phyloP scores from a whole-genome alignment of 2,329 filamentous ascomycete genomes.

The Pleomassaria siparia region DNA sequence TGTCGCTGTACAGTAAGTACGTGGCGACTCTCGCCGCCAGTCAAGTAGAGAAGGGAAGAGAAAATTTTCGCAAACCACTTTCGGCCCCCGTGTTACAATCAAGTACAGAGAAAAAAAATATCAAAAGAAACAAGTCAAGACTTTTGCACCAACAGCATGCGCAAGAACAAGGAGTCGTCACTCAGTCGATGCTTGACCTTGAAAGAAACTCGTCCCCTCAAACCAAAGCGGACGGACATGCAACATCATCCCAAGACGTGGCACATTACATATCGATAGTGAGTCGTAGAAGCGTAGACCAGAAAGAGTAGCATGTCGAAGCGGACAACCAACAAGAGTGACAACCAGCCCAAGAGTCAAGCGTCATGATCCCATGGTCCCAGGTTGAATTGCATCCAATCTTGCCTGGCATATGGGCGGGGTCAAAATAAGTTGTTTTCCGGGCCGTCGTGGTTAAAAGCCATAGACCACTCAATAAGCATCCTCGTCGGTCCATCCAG shows the following conservation, averaged over 20 bases:
- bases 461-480: conserved; percentile 26
- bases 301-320: conserved; percentile 9
- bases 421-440: neutral
- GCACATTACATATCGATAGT: conserved; percentile 14
- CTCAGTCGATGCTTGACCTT: conserved; percentile 5
- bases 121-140: conserved; percentile 4
- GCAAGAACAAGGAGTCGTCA: neutral
- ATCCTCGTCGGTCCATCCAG: conserved; percentile 56
- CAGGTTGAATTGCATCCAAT: neutral
- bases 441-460: neutral
- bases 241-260: conserved; percentile 15
- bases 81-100: conserved; percentile 15
- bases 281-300: conserved; percentile 11
- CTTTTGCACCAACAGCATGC: neutral
- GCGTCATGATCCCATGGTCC: neutral
- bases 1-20: conserved; percentile 17
- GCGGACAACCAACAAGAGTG: neutral
- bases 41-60: conserved; percentile 4
- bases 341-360: neutral
- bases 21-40: conserved; percentile 33
- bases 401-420: neutral
- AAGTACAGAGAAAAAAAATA: conserved; percentile 20
- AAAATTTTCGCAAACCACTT: conserved; percentile 11
- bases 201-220: conserved; percentile 10
- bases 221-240: conserved; percentile 11